These are phyloP conservation scores for Picea mariana DNA, from an alignment of 83 land plant species.

Conservation along the genomic window DNA sequence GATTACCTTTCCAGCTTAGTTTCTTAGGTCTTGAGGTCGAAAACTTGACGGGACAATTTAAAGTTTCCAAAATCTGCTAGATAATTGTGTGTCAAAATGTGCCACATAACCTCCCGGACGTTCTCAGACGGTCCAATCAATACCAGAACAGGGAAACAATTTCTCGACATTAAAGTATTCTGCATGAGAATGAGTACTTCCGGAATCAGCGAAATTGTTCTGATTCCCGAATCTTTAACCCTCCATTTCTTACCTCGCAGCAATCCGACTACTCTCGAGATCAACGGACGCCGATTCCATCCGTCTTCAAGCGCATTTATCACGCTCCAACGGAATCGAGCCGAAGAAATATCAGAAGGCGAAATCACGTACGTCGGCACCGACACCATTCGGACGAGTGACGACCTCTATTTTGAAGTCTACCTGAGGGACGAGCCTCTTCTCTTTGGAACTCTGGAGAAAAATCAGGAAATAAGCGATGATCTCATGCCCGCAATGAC, in stretches of 20 bases:
- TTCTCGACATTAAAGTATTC: conserved; percentile 10
- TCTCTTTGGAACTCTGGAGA: no score
- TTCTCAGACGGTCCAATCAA: not conserved
- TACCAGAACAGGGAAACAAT: not conserved
- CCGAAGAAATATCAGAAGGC: no score
- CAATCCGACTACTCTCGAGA: not conserved
- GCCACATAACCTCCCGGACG: not conserved
- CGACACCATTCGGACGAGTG: no score
- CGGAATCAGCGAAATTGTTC: not conserved
- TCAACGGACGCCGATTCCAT: no score
- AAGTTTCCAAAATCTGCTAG: not conserved
- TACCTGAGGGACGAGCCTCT: no score
- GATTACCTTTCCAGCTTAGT: no score
- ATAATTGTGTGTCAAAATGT: not conserved
- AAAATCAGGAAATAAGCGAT: no score
- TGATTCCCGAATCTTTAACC: conserved; percentile 1
- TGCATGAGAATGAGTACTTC: not conserved
- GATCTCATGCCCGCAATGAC: no score
- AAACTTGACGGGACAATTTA: not conserved
- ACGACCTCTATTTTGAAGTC: no score
- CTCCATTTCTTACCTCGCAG: conserved; percentile 5
- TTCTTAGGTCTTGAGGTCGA: not conserved
- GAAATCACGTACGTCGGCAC: no score
- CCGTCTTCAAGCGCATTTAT: no score
- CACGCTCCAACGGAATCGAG: no score